Conservation (phyloP, 2,329 filamentous ascomycete species). For the Diatrype stigma region DNA sequence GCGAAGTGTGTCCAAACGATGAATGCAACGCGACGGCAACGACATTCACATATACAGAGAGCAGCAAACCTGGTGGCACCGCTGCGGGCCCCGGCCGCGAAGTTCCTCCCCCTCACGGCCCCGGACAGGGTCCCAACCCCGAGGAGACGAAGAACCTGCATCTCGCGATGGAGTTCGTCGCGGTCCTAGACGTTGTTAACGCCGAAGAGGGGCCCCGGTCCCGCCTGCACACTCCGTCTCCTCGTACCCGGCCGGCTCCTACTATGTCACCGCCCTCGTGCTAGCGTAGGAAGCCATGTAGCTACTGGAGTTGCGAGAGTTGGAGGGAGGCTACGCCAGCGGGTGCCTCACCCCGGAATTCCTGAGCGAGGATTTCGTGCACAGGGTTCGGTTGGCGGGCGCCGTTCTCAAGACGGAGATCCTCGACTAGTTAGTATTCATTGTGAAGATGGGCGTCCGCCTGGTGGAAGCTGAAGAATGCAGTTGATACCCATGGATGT, state of each 20-base stretch:
- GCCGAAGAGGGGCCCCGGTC: neutral
- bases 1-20: too few relatives aligned
- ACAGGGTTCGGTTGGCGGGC: neutral
- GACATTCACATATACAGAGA: too few relatives aligned
- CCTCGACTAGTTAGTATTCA: too few relatives aligned
- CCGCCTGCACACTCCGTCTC: slow-evolving; percentile 12
- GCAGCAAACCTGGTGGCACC: too few relatives aligned
- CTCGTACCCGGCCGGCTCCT: slow-evolving; percentile 12
- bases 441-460: too few relatives aligned
- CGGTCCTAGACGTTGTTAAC: slow-evolving; percentile 9
- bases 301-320: slow-evolving; percentile 13
- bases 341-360: slow-evolving; percentile 18
- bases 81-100: too few relatives aligned
- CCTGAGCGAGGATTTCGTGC: slow-evolving; percentile 6
- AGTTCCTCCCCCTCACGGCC: slow-evolving; percentile 8
- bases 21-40: too few relatives aligned
- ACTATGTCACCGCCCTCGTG: slow-evolving; percentile 14
- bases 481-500: too few relatives aligned
- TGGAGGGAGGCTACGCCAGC: slow-evolving; percentile 6
- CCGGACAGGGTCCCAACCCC: slow-evolving; percentile 16
- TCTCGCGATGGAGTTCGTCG: slow-evolving; percentile 13
- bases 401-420: neutral
- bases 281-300: slow-evolving; percentile 16
- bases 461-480: too few relatives aligned
- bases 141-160: slow-evolving; percentile 5